These are phyloP conservation scores for Ordospora colligata DNA, from an alignment of 371 early-diverging fungal genomes.

Conservation along the genomic window DNA sequence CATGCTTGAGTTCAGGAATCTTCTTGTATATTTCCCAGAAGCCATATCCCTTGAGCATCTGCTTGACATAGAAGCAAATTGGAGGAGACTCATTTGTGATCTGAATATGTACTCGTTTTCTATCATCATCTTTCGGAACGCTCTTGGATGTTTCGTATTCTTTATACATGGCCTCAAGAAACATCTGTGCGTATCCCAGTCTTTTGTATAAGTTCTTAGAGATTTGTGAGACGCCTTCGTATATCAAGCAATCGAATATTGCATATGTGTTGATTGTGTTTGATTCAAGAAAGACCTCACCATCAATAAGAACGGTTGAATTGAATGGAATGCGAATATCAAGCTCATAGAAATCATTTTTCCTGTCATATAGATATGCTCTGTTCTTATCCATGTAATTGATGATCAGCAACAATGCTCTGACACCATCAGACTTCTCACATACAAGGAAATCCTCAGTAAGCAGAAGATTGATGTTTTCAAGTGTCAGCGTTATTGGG, in stretches of 20 bases:
- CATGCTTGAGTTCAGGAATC: conserved; percentile 66
- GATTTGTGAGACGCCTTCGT: conserved; percentile 19
- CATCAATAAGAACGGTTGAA: conserved; percentile 52
- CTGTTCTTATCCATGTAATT: neutral
- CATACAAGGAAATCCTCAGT: conserved; percentile 78
- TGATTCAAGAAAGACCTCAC: conserved; percentile 48
- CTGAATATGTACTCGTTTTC: neutral
- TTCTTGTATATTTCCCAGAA: conserved; percentile 50
- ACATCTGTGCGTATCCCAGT: conserved; percentile 40
- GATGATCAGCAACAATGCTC: conserved; percentile 66
- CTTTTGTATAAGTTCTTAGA: conserved; percentile 41
- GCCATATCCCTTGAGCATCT: conserved; percentile 59
- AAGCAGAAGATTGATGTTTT: conserved; percentile 67
- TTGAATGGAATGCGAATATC: neutral
- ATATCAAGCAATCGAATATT: conserved; percentile 59
- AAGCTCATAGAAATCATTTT: conserved; percentile 40
- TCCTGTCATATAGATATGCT: conserved; percentile 58
- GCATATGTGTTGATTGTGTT: conserved; percentile 21
- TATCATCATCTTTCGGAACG: neutral
- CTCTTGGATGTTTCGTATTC: neutral
- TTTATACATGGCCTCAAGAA: conserved; percentile 24
- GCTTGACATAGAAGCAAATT: conserved; percentile 44
- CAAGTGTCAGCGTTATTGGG: conserved; percentile 73
- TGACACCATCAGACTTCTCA: conserved; percentile 90
- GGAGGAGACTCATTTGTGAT: neutral